Evolutionary conservation across 108 stramenopile species (phyloP), one percentile per base, ranked within the genome.

Genomic region (Schizochytrium sp.): DNA sequence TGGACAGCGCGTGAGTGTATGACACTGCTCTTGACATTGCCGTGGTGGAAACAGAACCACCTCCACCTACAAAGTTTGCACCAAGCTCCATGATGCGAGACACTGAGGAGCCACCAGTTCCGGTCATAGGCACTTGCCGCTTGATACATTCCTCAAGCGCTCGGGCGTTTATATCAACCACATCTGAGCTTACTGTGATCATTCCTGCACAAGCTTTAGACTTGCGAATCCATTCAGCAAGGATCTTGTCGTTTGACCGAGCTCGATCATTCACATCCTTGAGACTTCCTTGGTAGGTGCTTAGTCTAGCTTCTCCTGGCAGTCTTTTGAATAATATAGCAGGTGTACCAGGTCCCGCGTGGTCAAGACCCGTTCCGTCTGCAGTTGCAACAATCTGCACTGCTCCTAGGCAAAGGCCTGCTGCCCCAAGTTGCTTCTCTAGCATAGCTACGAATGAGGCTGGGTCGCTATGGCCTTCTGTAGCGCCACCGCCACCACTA

Each of bases 31-130:
- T 88, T 42, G 95, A 94, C 42, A 88, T 87, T 5, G 95, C 89
- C 10, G 94, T 96, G 46, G 94, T 94, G 12, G 94, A 94, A 13
- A 96, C 95, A 3, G 93, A 93, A 61, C 95, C 95, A 12, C 95
- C 94, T 28, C 94, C 91, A 83, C 95, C 95, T 38, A 94, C 91
- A 57, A 95, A 72, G 83, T 73, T 83, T 13, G 94, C 41, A 46
- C 90, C 91, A 5, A 28, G 61, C 50, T 93, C 90, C 41, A 49
- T 46, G 13, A 91, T 87, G 5, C 92, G 89, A 28, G 93, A 91
- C 49, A 72, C 56, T n/a, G 94, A 88, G 47, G 94, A 92, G 46
- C 95, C 95, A 4, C 95, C 95, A 15, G 92, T 95, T 3, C 95
- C 95, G 17, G 93, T 94, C 4, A 95, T 83, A 12, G 94, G 94